Evolutionary conservation across 495 filamentous ascomycete genomes (phyloP), one percentile per base, ranked within the genome.

Genomic region (Aspergillus leporis): DNA sequence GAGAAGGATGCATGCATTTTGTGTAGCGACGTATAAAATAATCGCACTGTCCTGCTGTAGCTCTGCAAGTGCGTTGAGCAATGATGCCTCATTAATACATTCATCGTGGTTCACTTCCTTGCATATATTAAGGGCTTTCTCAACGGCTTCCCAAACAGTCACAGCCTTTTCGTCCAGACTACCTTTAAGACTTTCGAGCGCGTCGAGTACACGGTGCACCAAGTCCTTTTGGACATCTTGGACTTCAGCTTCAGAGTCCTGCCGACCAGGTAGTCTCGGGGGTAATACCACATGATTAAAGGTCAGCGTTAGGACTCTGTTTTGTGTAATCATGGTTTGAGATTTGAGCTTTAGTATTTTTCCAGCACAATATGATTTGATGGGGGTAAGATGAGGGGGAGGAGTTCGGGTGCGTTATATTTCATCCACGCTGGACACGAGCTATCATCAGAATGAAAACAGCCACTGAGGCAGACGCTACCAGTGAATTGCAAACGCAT

Each of bases 1-100:
- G 30, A 87, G 69, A 5, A 86, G 60, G 12, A 86, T 53, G 12
- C 73, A 82, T 3, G 84, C 81, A 74, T 87, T 87, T 58, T 87
- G 84, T 49, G 77, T 72, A 6, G 64, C 58, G 21, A 87, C 63
- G 65, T 83, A 66, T 7, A 85, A 43, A 16, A 83, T 75, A 14
- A 86, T 60, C 16, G 69, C 58, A 45, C 64, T 57, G 13, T 66
- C 53, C 0, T 55, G 53, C 14, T 74, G 49, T 5, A 83, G 63
- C 0, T 59, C 47, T 2, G 58, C n/a, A 8, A 84, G 65, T 18
- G 67, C 68, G 18, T 60, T 23, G 16, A 76, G 16, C 6, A 84
- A 41, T 1, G 63, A 64, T 5, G 55, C 60, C 58, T 69, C 74
- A 23, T 81, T 73, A n/a, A 83, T 58, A 34, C 64, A 54, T 21